Conservation (phyloP, 495 filamentous ascomycete genomes). For the Neurospora terricola region DNA sequence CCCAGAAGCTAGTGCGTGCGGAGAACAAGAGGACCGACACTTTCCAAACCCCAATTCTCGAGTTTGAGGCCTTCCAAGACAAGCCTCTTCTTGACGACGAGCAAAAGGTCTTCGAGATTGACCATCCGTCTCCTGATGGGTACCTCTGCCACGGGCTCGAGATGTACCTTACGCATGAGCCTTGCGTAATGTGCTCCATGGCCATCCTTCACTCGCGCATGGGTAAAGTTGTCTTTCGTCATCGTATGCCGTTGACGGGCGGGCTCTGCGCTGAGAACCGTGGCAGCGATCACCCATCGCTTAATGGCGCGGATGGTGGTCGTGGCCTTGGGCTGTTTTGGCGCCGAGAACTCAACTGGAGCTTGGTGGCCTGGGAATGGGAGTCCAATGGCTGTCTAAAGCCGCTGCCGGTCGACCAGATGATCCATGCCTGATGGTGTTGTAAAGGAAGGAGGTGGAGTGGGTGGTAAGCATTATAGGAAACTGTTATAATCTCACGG, state of each 20-base stretch:
- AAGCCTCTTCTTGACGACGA: slow-evolving; percentile 31
- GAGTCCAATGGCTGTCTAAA: slow-evolving; percentile 28
- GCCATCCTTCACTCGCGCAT: slow-evolving; percentile 87
- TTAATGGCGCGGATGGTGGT: slow-evolving; percentile 29
- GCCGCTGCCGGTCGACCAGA: slow-evolving; percentile 23
- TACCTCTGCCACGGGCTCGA: slow-evolving; percentile 91
- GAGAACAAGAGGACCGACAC: slow-evolving; percentile 24
- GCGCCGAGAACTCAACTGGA: slow-evolving; percentile 92
- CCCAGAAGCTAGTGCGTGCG: slow-evolving; percentile 50
- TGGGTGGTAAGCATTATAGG: not conserved
- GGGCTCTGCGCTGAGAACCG: slow-evolving; percentile 43
- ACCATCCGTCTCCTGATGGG: slow-evolving; percentile 50
- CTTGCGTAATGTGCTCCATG: slow-evolving; percentile 95
- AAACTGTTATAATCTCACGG: not conserved
- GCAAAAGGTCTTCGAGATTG: slow-evolving; percentile 29
- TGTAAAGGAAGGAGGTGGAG: not conserved
- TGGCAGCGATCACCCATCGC: slow-evolving; percentile 21
- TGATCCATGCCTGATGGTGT: slow-evolving; percentile 27
- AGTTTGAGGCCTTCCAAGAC: slow-evolving; percentile 40
- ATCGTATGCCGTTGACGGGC: slow-evolving; percentile 51
- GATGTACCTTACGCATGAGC: slow-evolving; percentile 87
- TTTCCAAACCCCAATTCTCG: slow-evolving; percentile 19
- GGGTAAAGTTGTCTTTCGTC: slow-evolving; percentile 66
- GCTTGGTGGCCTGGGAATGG: slow-evolving; percentile 77
- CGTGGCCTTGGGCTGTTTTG: slow-evolving; percentile 79